Evolutionary conservation across 768 basidiomycete genomes (phyloP).

Genomic region (Podaxis pistillaris): DNA sequence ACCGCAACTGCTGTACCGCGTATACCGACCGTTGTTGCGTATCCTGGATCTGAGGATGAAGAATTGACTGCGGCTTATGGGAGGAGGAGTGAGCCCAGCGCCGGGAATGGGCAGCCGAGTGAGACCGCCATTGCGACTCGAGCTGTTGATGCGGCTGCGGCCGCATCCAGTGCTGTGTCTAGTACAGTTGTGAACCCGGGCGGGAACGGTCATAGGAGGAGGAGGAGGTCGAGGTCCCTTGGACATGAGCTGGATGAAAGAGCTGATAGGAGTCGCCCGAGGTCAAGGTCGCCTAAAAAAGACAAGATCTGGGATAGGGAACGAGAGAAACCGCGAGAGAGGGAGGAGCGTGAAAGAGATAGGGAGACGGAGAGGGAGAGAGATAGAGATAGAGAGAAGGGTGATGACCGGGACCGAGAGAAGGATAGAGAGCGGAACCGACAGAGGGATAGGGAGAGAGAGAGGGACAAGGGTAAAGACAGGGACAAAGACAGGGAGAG

Average conservation of each 20-base stretch:
- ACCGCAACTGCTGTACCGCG: background rate
- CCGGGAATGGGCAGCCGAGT: background rate
- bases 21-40: conserved; percentile 5
- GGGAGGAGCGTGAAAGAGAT: background rate
- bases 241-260: background rate
- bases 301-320: background rate
- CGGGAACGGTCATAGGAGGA: background rate
- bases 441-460: conserved; percentile 6
- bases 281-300: background rate
- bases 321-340: background rate
- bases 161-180: background rate
- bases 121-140: too few relatives aligned
- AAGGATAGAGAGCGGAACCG: conserved; percentile 1
- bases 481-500: conserved; percentile 13
- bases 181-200: background rate
- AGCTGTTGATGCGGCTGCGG: too few relatives aligned
- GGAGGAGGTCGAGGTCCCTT: conserved; percentile 8
- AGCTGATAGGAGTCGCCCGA: background rate
- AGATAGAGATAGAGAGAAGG: background rate
- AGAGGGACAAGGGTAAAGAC: conserved; percentile 9
- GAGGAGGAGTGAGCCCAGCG: background rate
- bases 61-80: background rate
- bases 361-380: background rate
- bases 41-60: background rate
- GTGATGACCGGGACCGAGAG: background rate